These are phyloP conservation scores for Aspergillus affinis DNA, from an alignment of 495 filamentous ascomycete species.

Conservation along the genomic window DNA sequence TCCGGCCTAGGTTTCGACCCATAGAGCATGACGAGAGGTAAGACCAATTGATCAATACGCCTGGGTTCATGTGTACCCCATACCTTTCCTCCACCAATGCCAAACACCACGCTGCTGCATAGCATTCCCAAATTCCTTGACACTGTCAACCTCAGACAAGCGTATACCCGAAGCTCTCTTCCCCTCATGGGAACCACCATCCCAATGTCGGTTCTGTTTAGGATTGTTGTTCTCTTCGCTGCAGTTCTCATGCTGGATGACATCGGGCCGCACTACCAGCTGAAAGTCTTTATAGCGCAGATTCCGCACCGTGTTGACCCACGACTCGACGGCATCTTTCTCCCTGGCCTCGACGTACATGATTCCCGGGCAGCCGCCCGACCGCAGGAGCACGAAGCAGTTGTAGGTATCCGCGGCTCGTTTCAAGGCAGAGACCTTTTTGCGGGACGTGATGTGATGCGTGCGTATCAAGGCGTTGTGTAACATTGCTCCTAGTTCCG, in stretches of 20 bases:
- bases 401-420: constrained; percentile 57
- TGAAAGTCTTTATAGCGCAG: constrained; percentile 53
- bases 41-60: not conserved
- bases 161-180: constrained; percentile 13
- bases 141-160: constrained; percentile 39
- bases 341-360: constrained; percentile 72
- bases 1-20: not conserved
- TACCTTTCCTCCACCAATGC: constrained; percentile 50
- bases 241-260: constrained; percentile 19
- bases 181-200: not conserved
- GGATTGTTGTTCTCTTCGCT: not conserved
- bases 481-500: constrained; percentile 18
- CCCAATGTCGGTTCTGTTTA: not conserved
- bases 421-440: constrained; percentile 67
- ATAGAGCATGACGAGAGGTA: not conserved
- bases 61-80: constrained; percentile 44
- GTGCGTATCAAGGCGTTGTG: constrained; percentile 70
- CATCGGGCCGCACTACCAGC: constrained; percentile 38
- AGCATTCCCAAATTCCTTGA: constrained; percentile 46
- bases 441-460: constrained; percentile 80
- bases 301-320: constrained; percentile 54
- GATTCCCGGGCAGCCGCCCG: constrained; percentile 67
- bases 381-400: constrained; percentile 63
- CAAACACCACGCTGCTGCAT: constrained; percentile 44
- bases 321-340: constrained; percentile 49